phyloP scores from a whole-genome alignment of 2,329 filamentous ascomycete genomes.

The Pseudocercospora vitis region DNA sequence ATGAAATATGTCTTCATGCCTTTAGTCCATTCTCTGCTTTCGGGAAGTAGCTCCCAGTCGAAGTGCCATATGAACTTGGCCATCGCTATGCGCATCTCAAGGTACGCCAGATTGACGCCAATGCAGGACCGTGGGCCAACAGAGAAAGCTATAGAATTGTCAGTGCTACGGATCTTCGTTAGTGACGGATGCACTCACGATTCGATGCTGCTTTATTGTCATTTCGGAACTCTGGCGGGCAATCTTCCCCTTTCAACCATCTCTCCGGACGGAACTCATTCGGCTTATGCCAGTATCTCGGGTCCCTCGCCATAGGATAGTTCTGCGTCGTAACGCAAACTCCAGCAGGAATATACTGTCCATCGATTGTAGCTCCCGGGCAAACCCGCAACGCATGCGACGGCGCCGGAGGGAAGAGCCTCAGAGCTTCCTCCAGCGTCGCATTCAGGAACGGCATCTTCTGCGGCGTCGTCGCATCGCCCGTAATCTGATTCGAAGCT shows the following conservation, averaged over 20 bases:
- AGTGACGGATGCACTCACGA: not conserved
- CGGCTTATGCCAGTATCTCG: not conserved
- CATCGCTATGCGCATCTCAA: slow-evolving; percentile 33
- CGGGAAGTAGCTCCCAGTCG: slow-evolving; percentile 2
- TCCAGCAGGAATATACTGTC: slow-evolving; percentile 4
- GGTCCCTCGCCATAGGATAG: not conserved
- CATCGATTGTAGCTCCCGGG: slow-evolving; percentile 7
- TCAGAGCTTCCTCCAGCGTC: slow-evolving; percentile 15
- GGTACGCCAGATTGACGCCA: slow-evolving; percentile 16
- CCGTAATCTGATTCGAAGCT: slow-evolving; percentile 6
- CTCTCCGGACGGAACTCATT: not conserved
- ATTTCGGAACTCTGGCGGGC: not conserved
- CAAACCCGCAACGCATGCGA: slow-evolving; percentile 8
- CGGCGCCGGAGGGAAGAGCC: slow-evolving; percentile 15
- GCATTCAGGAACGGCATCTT: slow-evolving; percentile 8
- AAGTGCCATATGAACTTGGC: slow-evolving; percentile 7
- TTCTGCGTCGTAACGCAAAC: not conserved
- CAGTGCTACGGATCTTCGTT: not conserved
- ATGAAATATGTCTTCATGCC: slow-evolving; percentile 3
- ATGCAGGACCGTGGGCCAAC: slow-evolving; percentile 29
- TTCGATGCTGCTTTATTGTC: slow-evolving; percentile 1
- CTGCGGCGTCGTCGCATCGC: slow-evolving; percentile 4
- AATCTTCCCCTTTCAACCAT: slow-evolving; percentile 4
- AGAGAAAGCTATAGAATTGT: slow-evolving; percentile 24
- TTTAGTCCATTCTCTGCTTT: slow-evolving; percentile 4